phyloP scores from a whole-genome alignment of 306 rosid genomes.

The Trifolium repens region DNA sequence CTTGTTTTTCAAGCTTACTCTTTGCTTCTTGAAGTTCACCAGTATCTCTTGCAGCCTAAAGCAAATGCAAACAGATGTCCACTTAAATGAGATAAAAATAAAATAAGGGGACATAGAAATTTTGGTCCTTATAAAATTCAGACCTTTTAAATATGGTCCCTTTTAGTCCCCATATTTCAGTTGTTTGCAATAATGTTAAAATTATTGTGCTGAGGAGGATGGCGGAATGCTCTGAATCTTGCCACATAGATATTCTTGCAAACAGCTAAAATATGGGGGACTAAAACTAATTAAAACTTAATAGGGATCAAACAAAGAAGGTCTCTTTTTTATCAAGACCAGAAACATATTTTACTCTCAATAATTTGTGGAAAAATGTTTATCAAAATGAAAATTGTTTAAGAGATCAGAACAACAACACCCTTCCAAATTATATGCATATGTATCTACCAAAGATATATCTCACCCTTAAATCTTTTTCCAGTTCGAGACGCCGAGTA shows the following conservation, averaged over 20 bases:
- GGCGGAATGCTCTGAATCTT: too few relatives aligned
- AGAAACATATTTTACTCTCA: too few relatives aligned
- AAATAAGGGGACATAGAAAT: not conserved
- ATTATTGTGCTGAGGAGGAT: too few relatives aligned
- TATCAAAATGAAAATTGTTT: slow-evolving; percentile 32
- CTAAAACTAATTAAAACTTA: too few relatives aligned
- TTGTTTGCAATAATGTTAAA: too few relatives aligned
- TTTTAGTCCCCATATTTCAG: too few relatives aligned
- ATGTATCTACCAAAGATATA: slow-evolving; percentile 29
- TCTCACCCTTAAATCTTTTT: slow-evolving; percentile 82
- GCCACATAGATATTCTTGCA: too few relatives aligned
- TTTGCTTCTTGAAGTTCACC: slow-evolving; percentile 92
- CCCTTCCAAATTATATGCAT: slow-evolving; percentile 8
- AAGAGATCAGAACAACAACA: slow-evolving; percentile 32
- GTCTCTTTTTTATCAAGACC: too few relatives aligned
- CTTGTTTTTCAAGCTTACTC: slow-evolving; percentile 77
- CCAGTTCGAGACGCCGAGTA: slow-evolving; percentile 83
- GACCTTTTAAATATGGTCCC: too few relatives aligned
- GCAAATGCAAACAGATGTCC: slow-evolving; percentile 43
- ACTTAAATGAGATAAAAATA: slow-evolving; percentile 27
- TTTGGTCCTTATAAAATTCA: too few relatives aligned
- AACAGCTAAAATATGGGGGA: too few relatives aligned
- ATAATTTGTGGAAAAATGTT: not conserved
- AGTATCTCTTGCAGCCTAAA: slow-evolving; percentile 84
- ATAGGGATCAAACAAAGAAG: too few relatives aligned